Evolutionary conservation across 805 yeast species (phyloP).

Genomic region (Cyberlindnera xylosilytica): DNA sequence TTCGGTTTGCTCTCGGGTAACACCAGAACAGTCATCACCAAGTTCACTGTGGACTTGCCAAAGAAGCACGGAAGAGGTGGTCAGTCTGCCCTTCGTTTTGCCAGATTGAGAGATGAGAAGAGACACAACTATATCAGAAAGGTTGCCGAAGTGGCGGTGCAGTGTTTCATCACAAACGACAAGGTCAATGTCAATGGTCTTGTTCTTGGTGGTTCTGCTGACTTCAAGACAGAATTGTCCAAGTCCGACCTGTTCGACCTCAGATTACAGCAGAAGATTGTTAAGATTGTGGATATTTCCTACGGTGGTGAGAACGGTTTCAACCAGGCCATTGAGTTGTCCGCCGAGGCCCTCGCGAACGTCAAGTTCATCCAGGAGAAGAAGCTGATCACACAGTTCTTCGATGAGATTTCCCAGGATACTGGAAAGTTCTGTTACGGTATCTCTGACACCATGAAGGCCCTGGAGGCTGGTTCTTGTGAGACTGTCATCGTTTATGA

Average conservation of each 20-base stretch:
- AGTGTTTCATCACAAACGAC: constrained; percentile 91
- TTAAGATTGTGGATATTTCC: constrained; percentile 93
- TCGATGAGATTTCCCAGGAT: constrained; percentile 97
- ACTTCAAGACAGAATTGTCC: constrained; percentile 91
- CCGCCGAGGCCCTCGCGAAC: constrained; percentile 94
- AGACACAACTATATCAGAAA: constrained; percentile 98
- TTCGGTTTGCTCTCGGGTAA: constrained; percentile 96
- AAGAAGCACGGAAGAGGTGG: constrained; percentile 99
- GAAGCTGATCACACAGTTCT: constrained; percentile 86
- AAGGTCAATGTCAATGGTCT: constrained; percentile 93
- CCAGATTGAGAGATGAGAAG: constrained; percentile 97
- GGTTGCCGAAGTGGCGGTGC: constrained; percentile 98
- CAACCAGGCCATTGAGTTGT: constrained; percentile 96
- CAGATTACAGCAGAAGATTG: constrained; percentile 82
- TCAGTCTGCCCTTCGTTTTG: constrained; percentile 99
- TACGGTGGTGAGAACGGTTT: constrained; percentile 99
- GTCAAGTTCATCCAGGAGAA: constrained; percentile 98
- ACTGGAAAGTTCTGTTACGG: constrained; percentile 98
- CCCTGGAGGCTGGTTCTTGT: constrained; percentile 93
- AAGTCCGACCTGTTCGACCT: constrained; percentile 91
- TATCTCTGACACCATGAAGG: constrained; percentile 93
- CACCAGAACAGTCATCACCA: constrained; percentile 93
- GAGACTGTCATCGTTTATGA: constrained; percentile 92
- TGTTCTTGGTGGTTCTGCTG: constrained; percentile 98
- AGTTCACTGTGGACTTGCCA: constrained; percentile 95